Base-by-base conservation (phyloP, 2,329 filamentous ascomycete genomes). In the Microascus cirrosus region DNA sequence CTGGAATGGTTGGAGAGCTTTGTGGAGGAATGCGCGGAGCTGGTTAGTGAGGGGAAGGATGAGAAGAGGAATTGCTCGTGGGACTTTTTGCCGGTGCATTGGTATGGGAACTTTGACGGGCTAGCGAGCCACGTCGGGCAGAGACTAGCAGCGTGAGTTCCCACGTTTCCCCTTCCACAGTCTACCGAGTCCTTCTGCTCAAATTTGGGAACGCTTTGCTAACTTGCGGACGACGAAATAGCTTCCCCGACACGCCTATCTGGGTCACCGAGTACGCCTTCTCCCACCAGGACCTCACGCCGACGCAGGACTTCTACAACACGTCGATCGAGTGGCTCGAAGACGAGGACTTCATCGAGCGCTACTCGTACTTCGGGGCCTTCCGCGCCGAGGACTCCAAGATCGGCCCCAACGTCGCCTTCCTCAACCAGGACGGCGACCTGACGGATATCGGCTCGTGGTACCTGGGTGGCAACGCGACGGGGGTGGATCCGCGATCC, bases 261-360 rank as follows among this genome's bases (percentile, higher is more conserved):
- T 93, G 89, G 89, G 75, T 93, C 12, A 93, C 89, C 28, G 89
- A 94, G 70, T 91, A 86, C 68, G 88, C 85, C 42, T 77, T 78
- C 58, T 73, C 82, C 58, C 70, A 85, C 61, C 75, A 81, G 64
- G 73, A 77, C 28, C 75, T 90, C 18, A 60, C 67, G 1, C 70
- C 76, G 0, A 85, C 84, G 0, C 80, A 90, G 66, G 63, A 67
- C 0, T 90, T 89, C 67, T 91, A 82, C 73, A 90, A 90, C 64
- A 75, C 75, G 64, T 84, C 80, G 2, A 70, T 80, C 57, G 77
- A 82, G 52, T 90, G 84, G 68, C 81, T 93, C 60, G 88, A 93
- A 58, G 66, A 64, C 53, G 62, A 67, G 32, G 61, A 67, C 45
- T 84, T 79, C 58, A 76, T 91, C 18, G 82, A 78, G 1, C 80